Evolutionary conservation across 352 stramenopile genomes (phyloP), one percentile per base, ranked within the genome.

Genomic region (Phytopythium kandeliae): DNA sequence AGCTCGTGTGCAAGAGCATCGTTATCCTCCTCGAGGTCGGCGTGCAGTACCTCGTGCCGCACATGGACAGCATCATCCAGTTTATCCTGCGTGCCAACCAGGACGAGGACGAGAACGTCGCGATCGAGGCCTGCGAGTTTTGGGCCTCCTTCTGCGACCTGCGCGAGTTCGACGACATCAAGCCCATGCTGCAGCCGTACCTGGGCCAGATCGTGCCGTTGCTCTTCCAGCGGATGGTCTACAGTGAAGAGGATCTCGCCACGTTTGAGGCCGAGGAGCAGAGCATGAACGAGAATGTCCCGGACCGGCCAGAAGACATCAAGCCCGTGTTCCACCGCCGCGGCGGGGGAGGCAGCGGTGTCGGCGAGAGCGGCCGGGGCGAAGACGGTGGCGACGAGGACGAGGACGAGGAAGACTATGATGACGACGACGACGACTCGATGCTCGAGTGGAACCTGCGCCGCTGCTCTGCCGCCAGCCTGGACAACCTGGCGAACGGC

Each of bases 371-470:
- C 5, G 22, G 40, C 8, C 41, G 13, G 0, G 55, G 54, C n/a
- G 61, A 60, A 1, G 55, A 63, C 11, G 60, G 71, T 16, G 78
- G 94, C 9, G 83, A 96, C 7, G 86, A 95, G 9, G 84, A 95
- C 7, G 89, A 96, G 16, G 86, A 94, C 4, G 86, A 96, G 16
- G 86, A 97, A 19, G 74, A 95, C 44, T 83, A 95, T n/a, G 84
- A 96, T 22, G 86, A 95, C 35, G 76, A 86, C 34, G 85, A 92
- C 50, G 89, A 96, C 59, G 91, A 98, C 48, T 96, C 96, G 58
- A 73, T 97, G 44, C 79, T 97, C 60, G 79, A 98, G 74, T 99
- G 96, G 96, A 98, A 95, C 54, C 67, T 99, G 44, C 80, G 96
- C 61, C 97, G 96, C 53, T 98, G 92, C 67, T 86, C 92, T 17